These are phyloP conservation scores for Xylariaceae sp. DNA, from an alignment of 2,329 filamentous ascomycete species.

Conservation along the genomic window DNA sequence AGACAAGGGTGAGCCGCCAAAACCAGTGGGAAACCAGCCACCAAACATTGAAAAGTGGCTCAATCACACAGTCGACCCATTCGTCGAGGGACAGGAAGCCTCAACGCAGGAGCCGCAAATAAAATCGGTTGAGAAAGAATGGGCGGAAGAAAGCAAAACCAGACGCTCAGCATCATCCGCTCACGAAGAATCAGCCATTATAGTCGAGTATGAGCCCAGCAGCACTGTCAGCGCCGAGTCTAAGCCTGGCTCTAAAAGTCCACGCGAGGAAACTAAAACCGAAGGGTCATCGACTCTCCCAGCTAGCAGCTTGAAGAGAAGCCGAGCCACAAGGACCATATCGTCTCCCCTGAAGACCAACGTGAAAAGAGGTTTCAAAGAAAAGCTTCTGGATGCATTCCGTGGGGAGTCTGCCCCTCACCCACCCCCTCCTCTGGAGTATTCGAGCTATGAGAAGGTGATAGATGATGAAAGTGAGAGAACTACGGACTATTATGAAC, in stretches of 20 bases:
- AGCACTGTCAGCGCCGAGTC: neutral
- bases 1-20: conserved; percentile 54
- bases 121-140: conserved; percentile 36
- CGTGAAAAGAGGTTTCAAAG: conserved; percentile 53
- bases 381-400: conserved; percentile 60
- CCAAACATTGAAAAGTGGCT: conserved; percentile 66
- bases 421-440: conserved; percentile 44
- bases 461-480: conserved; percentile 29
- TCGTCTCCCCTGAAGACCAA: conserved; percentile 48
- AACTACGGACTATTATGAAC: conserved; percentile 28
- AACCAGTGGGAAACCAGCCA: conserved; percentile 53
- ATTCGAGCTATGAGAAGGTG: conserved; percentile 47
- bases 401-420: conserved; percentile 56
- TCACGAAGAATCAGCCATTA: conserved; percentile 18
- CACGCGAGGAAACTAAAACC: conserved; percentile 24
- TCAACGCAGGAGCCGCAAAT: conserved; percentile 28
- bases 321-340: conserved; percentile 51
- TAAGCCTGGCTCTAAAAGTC: conserved; percentile 5
- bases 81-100: conserved; percentile 44
- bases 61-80: conserved; percentile 60
- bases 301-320: conserved; percentile 49
- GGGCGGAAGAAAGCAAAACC: conserved; percentile 32
- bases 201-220: conserved; percentile 10
- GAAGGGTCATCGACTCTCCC: conserved; percentile 34
- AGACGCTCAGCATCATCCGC: conserved; percentile 23